phyloP scores from a whole-genome alignment of 768 basidiomycete genomes.

The Roridomyces roridus region DNA sequence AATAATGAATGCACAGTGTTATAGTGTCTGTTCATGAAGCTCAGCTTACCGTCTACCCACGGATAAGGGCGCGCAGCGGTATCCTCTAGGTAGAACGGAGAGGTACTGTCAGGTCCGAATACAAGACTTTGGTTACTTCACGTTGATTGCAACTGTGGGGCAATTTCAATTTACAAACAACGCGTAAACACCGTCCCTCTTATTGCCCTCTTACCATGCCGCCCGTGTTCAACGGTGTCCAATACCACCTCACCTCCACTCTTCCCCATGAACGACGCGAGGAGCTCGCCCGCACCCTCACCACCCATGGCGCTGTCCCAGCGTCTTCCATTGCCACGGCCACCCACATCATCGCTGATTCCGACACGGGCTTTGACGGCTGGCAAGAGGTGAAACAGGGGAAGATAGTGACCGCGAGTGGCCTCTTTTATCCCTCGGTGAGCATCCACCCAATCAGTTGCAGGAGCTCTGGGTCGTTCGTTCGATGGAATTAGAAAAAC shows the following conservation, averaged over 20 bases:
- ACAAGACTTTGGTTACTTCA: too few species aligned
- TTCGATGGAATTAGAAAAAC: constrained; percentile 15
- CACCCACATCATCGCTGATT: constrained; percentile 50
- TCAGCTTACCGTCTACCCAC: too few species aligned
- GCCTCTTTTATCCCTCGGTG: neutral
- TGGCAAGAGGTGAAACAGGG: constrained; percentile 35
- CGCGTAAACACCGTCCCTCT: neutral
- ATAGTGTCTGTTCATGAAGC: too few species aligned
- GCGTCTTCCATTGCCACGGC: constrained; percentile 30
- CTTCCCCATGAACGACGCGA: constrained; percentile 34
- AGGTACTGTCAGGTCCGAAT: too few species aligned
- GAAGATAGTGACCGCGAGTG: constrained; percentile 9
- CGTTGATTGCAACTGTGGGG: too few species aligned
- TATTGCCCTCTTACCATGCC: neutral
- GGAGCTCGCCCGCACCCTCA: constrained; percentile 40
- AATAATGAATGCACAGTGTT: too few species aligned
- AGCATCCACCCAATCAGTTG: constrained; percentile 7
- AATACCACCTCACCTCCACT: constrained; percentile 44
- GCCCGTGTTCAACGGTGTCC: constrained; percentile 39
- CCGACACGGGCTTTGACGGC: constrained; percentile 43
- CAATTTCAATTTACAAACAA: too few species aligned
- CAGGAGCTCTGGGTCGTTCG: constrained; percentile 24
- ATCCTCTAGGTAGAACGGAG: too few species aligned
- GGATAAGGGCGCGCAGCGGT: too few species aligned
- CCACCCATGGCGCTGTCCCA: constrained; percentile 39